These are phyloP conservation scores for Debaryomyces subglobosus DNA, from an alignment of 1,139 yeast genomes.

Conservation along the genomic window DNA sequence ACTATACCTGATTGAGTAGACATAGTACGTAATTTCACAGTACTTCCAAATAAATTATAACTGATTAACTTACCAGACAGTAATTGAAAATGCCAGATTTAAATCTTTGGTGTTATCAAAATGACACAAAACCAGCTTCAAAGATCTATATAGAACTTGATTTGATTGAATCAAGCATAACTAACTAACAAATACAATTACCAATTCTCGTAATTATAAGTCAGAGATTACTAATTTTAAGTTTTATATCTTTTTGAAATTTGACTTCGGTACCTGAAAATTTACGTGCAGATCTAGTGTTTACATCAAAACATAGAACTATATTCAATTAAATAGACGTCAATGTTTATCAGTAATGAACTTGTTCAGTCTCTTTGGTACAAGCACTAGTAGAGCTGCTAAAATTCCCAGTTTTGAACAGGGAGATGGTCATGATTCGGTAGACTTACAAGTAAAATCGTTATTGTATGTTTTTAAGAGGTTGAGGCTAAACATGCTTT, in stretches of 20 bases:
- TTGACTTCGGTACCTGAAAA: background rate
- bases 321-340: background rate
- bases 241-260: background rate
- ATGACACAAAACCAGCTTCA: background rate
- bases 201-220: background rate
- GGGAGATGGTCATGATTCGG: conserved; percentile 54
- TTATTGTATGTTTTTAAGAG: conserved; percentile 59
- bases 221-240: background rate
- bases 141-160: background rate
- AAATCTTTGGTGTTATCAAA: conserved; percentile 1
- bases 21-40: conserved; percentile 37
- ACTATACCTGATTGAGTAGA: conserved; percentile 74
- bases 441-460: conserved; percentile 62
- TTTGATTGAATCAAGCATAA: background rate
- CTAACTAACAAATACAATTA: background rate
- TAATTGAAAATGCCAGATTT: background rate
- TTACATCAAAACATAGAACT: background rate
- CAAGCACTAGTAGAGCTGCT: conserved; percentile 4
- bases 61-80: too few species aligned
- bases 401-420: conserved; percentile 49
- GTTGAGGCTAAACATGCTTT: conserved; percentile 46
- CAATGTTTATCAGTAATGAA: conserved; percentile 6
- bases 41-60: background rate
- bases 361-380: conserved; percentile 7
- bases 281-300: background rate